phyloP scores from a whole-genome alignment of 2,329 filamentous ascomycete species.

The Aquanectria penicillioides region DNA sequence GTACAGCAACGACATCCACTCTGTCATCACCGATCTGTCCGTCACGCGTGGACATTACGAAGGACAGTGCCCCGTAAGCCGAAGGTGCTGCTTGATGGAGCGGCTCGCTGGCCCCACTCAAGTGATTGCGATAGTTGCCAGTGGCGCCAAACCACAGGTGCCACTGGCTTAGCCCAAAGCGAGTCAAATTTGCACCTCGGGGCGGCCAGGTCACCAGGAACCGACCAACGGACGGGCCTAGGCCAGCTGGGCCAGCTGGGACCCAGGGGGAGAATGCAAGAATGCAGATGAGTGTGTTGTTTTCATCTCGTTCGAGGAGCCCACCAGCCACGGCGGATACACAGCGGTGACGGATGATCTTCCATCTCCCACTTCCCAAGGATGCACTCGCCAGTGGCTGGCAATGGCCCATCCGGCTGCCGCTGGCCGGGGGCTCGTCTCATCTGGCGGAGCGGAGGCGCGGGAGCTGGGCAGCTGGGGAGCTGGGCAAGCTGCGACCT shows the following conservation, averaged over 20 bases:
- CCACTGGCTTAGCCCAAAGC: constrained; percentile 27
- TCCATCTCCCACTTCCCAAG: constrained; percentile 25
- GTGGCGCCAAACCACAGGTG: constrained; percentile 29
- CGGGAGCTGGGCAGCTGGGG: constrained; percentile 11
- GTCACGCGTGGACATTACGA: constrained; percentile 1
- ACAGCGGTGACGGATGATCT: constrained; percentile 34
- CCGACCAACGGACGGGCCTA: constrained; percentile 25
- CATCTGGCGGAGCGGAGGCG: constrained; percentile 27
- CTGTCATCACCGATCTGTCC: constrained; percentile 6
- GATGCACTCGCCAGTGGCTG: constrained; percentile 28
- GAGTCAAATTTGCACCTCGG: constrained; percentile 26
- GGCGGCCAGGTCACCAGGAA: constrained; percentile 23
- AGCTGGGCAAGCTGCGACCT: constrained; percentile 34
- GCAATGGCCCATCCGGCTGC: constrained; percentile 21
- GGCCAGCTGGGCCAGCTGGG: constrained; percentile 15
- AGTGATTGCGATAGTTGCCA: constrained; percentile 35
- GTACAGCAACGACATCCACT: constrained; percentile 7
- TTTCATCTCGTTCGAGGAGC: constrained; percentile 32
- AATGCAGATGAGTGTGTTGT: constrained; percentile 24
- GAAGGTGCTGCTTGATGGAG: constrained; percentile 17
- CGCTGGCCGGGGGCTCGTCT: constrained; percentile 32
- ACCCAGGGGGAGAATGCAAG: constrained; percentile 12
- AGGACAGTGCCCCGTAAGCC: constrained; percentile 5
- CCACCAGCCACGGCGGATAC: constrained; percentile 27
- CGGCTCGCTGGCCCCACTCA: constrained; percentile 26